Evolutionary conservation across 2,329 filamentous ascomycete genomes (phyloP), one percentile per base, ranked within the genome.

Genomic region (Fusarium sulawesiense): DNA sequence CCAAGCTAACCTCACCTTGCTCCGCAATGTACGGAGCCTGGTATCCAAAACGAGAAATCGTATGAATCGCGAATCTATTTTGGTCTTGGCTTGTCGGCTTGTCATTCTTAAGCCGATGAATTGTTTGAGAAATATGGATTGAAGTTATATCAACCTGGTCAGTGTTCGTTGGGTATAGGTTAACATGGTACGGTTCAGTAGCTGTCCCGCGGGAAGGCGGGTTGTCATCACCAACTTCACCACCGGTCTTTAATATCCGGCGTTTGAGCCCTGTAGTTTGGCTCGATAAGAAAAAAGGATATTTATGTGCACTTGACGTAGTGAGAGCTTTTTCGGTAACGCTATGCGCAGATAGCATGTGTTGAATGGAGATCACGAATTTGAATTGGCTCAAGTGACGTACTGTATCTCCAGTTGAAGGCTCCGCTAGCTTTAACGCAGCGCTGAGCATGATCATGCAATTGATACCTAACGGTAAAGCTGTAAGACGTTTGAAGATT

Each of bases 181-280:
- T 27, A 47, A 29, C 18, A 7, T 42, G 46, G 27, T 16, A 21
- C 12, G 25, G 27, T 16, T 18, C 6, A 40, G 21, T 27, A 21
- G 13, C 23, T 41, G n/a, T 41, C n/a, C 49, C 37, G 41, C 42
- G 41, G 37, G 60, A 67, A 60, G 51, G 42, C 42, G 49, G 25
- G 42, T 40, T 56, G 23, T 62, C 55, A 47, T 45, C 47, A 34
- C 27, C 20, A 62, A 57, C 32, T 48, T 61, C 18, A 32, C 30
- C 16, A 18, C 47, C 72, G 70, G 72, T 16, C 51, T 72, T 71
- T 41, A 63, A 63, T 61, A 56, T 62, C 64, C 71, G 68, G 30
- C 12, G 47, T 47, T 9, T 47, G 4, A 29, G 25, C 37, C 30
- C 29, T 44, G 29, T 20, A 42, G 44, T 49, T 32, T 46, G 18